Base-by-base conservation (phyloP, 345 rosid species). In the Camelina neglecta region DNA sequence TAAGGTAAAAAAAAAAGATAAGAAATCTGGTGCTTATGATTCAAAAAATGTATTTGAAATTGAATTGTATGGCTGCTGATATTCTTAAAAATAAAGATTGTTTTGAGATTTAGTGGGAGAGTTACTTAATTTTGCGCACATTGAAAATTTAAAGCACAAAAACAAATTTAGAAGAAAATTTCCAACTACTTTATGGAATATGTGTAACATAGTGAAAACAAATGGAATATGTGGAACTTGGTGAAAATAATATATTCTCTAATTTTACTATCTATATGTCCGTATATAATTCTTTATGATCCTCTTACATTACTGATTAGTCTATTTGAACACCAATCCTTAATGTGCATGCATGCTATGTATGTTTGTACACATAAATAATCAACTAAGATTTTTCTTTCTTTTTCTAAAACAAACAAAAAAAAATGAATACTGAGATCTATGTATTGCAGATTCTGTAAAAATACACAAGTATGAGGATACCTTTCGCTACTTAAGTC, bases 11-110 rank as follows among this genome's bases (percentile, higher is more conserved):
- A 2, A 2, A 35, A 44, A 44, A 41, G 2, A 53, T 50, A 38
- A 24, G 6, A 74, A 23, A 48, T 36, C 11, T 50, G 73, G 41
- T 53, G 44, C 31, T 75, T 44, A 45, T 42, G 41, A 60, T 60
- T 68, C 38, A 50, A 48, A 29, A 8, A 3, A 39, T 45, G 10
- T 39, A 13, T 49, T 59, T 59, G 44, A 38, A 36, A 36, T 36
- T 60, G 65, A 38, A 5, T 33, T 56, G 60, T 49, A 49, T 49
- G 54, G 54, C 23, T 18, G 3, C 23, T 8, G 54, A 49, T 38
- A 0, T 49, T 49, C 3, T 49, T 8, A 0, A 3, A 7, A 16
- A 16, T 16, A 49, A 16, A 49, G 54, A 9, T 49, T 49, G 4
- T 48, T 48, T 48, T 48, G 18, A 18, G 18, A 47, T 44, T 44